These are phyloP conservation scores for Colletotrichum nymphaeae DNA, from an alignment of 2,329 filamentous ascomycete genomes.

Conservation along the genomic window DNA sequence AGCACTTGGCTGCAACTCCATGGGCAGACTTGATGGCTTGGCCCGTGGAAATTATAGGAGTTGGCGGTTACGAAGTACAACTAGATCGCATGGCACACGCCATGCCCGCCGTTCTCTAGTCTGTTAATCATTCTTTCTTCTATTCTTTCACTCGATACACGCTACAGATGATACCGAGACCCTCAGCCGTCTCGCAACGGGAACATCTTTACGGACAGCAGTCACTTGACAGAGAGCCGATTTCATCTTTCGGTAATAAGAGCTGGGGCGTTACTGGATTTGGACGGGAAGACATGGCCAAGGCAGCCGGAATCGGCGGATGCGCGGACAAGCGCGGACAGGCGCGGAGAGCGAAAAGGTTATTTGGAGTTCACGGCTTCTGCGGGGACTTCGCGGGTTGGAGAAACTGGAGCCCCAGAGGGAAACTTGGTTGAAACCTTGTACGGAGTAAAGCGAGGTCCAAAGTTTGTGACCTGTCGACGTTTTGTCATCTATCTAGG, in stretches of 20 bases:
- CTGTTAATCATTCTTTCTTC: neutral
- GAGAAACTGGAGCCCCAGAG: neutral
- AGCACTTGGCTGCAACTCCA: slow-evolving; percentile 22
- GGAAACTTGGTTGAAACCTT: slow-evolving; percentile 10
- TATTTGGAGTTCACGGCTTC: slow-evolving; percentile 1
- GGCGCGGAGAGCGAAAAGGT: neutral
- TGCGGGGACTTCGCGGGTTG: neutral
- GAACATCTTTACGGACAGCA: neutral
- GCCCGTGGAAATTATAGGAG: slow-evolving; percentile 22
- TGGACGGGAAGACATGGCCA: neutral
- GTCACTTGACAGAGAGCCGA: neutral
- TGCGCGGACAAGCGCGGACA: neutral
- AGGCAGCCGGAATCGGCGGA: neutral
- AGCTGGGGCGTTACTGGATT: neutral
- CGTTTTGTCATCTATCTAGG: neutral
- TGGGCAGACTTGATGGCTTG: slow-evolving; percentile 22
- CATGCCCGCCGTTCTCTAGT: slow-evolving; percentile 17
- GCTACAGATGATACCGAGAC: neutral
- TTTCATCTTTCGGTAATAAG: neutral
- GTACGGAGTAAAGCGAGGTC: neutral
- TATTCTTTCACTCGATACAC: neutral
- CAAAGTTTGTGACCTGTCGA: slow-evolving; percentile 1
- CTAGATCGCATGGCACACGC: slow-evolving; percentile 16
- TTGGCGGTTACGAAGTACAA: slow-evolving; percentile 9
- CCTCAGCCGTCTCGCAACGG: neutral